These are phyloP conservation scores for Echites panduratus DNA, from an alignment of 257 asterid genomes.

Conservation along the genomic window DNA sequence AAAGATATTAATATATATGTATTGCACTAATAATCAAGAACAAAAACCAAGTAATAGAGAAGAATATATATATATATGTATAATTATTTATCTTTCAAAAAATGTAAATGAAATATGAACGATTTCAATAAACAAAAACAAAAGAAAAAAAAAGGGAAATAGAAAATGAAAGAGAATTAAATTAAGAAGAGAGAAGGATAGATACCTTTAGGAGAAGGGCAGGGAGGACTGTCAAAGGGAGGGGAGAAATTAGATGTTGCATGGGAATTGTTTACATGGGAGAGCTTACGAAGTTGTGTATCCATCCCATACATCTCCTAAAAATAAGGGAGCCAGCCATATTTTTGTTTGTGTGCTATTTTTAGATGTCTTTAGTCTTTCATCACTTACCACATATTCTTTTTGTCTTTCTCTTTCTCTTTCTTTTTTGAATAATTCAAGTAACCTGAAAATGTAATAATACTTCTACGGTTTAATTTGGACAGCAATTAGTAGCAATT, in stretches of 20 bases:
- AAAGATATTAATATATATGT: background rate
- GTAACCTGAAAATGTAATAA: too few relatives aligned
- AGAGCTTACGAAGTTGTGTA: constrained; percentile 4
- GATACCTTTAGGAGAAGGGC: constrained; percentile 71
- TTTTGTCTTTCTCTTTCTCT: background rate
- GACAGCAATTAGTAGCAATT: too few relatives aligned
- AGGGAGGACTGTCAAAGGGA: constrained; percentile 44
- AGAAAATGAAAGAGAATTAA: background rate
- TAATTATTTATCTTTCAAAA: too few relatives aligned
- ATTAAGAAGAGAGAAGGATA: constrained; percentile 15
- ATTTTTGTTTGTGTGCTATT: background rate
- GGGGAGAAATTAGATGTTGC: constrained; percentile 25
- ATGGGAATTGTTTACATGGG: constrained; percentile 28
- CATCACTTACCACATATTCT: background rate
- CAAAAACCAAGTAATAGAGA: too few relatives aligned
- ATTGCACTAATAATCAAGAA: background rate
- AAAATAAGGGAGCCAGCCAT: constrained; percentile 22
- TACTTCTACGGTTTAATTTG: too few relatives aligned
- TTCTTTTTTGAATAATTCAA: too few relatives aligned
- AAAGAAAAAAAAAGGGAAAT: background rate
- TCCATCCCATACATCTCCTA: constrained; percentile 26
- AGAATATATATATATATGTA: too few relatives aligned
- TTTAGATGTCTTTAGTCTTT: background rate
- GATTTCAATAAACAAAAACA: too few relatives aligned
- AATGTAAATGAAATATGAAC: too few relatives aligned